A percentile compares a stretch with the other conserved stretches of the same genome.
These are phyloP conservation scores for Lodderomyces parapsilosis DNA, from an alignment of 1,139 yeast genomes.

Conservation along the genomic window DNA sequence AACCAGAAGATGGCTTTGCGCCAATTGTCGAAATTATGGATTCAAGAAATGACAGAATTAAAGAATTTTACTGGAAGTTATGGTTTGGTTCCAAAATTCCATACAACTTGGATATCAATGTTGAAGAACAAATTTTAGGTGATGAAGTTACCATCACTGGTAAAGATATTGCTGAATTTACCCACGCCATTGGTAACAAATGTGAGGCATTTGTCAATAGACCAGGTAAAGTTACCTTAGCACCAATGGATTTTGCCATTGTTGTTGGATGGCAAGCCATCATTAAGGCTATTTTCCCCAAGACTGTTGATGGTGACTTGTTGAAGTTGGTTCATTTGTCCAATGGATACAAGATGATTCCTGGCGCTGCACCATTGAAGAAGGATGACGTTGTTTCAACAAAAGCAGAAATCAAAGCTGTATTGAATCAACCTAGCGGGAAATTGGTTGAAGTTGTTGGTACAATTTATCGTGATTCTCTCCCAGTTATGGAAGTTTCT, in stretches of 20 bases:
- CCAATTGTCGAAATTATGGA: conserved; percentile 90
- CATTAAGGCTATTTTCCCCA: conserved; percentile 95
- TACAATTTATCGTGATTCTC: conserved; percentile 70
- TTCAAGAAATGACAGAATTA: conserved; percentile 89
- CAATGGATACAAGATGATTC: conserved; percentile 90
- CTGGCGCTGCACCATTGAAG: conserved; percentile 87
- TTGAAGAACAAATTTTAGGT: conserved; percentile 69
- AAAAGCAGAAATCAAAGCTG: conserved; percentile 82
- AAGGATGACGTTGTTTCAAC: conserved; percentile 86
- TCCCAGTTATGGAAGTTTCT: conserved; percentile 89
- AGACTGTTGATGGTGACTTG: conserved; percentile 93
- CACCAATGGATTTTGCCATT: conserved; percentile 99
- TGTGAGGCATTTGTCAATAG: conserved; percentile 94
- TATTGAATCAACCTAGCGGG: conserved; percentile 88
- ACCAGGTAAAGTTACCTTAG: conserved; percentile 79
- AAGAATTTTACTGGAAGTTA: conserved; percentile 94
- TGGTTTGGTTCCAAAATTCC: conserved; percentile 80
- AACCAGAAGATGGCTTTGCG: conserved; percentile 87
- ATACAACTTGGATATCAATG: conserved; percentile 64
- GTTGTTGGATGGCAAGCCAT: conserved; percentile 98
- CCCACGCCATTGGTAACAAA: conserved; percentile 95
- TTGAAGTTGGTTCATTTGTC: conserved; percentile 92
- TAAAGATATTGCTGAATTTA: conserved; percentile 83
- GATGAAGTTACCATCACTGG: conserved; percentile 69
- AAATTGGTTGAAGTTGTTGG: conserved; percentile 96